Base-by-base conservation (phyloP, 208 protist genomes). In the Crithidia brevicula region DNA sequence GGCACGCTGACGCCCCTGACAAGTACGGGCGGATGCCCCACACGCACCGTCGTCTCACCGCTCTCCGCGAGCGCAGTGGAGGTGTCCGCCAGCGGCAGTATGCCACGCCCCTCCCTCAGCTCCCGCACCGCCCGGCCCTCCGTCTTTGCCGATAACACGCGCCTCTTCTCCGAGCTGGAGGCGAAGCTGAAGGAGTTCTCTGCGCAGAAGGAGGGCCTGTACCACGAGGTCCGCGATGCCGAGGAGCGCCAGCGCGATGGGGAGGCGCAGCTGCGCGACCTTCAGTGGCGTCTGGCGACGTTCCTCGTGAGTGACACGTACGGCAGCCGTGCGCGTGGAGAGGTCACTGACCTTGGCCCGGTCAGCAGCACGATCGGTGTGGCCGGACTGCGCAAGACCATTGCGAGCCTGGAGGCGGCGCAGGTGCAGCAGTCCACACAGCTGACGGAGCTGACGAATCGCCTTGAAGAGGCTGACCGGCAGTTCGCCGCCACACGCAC, bases 271-370 rank as follows among this genome's bases (percentile, higher is more conserved):
- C 77, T 94, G 23, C 85, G 89, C 9, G 73, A 90, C 59, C 60
- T 82, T 33, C 84, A 90, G 62, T 92, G 85, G 86, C 86, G 85
- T 43, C 80, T 94, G 7, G 84, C 82, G 0, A 82, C 72, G 6
- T 92, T 91, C 50, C 64, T 94, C n/a, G 77, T 81, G 23, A 87
- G 79, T 42, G 72, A 74, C 54, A 54, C 64, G 46, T 65, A 65
- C 34, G 60, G 72, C 27, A 72, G 51, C 46, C 43, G 74, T 13
- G 59, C 63, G 18, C 69, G 72, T 6, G 79, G 68, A 1, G 75
- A 68, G 40, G 30, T 23, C 3, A 23, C 18, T 20, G 52, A 38
- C 34, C 34, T 46, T 15, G 23, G 61, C 49, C 66, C 52, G n/a
- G 49, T 31, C 13, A 53, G 49, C 18, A 74, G 77, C 0, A 72